Percentiles rank a stretch among this genome's conserved stretches.
These are phyloP conservation scores for Paracorniculantispora psalliotae DNA, from an alignment of 2,329 filamentous ascomycete species.

Conservation along the genomic window DNA sequence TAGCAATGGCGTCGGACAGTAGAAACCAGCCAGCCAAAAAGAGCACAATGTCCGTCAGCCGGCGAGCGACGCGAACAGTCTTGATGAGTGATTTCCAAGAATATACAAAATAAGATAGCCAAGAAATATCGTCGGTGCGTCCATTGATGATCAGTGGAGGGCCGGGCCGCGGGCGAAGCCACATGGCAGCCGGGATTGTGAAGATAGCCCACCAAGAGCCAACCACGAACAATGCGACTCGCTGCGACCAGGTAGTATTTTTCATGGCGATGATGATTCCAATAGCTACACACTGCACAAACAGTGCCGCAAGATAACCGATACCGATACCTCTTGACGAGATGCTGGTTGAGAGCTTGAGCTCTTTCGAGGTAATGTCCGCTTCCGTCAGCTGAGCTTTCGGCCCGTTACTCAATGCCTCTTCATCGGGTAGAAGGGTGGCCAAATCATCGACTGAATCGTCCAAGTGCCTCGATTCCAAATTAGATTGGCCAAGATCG, in stretches of 20 bases:
- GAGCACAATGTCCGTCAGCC: conserved; percentile 66
- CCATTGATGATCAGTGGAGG: conserved; percentile 60
- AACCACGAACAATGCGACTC: conserved; percentile 80
- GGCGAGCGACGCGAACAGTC: conserved; percentile 70
- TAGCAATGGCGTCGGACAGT: conserved; percentile 88
- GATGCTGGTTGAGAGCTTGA: conserved; percentile 81
- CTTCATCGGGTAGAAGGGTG: conserved; percentile 39
- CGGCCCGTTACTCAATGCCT: conserved; percentile 23
- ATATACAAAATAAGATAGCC: conserved; percentile 69
- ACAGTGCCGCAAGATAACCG: conserved; percentile 81
- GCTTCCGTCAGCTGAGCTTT: conserved; percentile 38
- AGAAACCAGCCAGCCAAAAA: conserved; percentile 92
- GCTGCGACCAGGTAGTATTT: conserved; percentile 78
- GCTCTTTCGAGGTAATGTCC: conserved; percentile 57
- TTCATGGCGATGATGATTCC: conserved; percentile 66
- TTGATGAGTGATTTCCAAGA: conserved; percentile 83
- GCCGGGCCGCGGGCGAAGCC: conserved; percentile 82
- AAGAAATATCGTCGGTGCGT: conserved; percentile 36
- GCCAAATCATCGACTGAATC: conserved; percentile 28
- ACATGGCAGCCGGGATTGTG: conserved; percentile 80
- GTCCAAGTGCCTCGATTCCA: conserved; percentile 32
- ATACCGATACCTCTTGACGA: conserved; percentile 91
- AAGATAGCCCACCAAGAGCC: conserved; percentile 92
- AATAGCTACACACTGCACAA: conserved; percentile 79
- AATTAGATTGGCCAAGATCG: conserved; percentile 26